Evolutionary conservation across 306 rosid genomes (phyloP), one percentile per base, ranked within the genome.

Genomic region (Trichosanthes cucumerina): DNA sequence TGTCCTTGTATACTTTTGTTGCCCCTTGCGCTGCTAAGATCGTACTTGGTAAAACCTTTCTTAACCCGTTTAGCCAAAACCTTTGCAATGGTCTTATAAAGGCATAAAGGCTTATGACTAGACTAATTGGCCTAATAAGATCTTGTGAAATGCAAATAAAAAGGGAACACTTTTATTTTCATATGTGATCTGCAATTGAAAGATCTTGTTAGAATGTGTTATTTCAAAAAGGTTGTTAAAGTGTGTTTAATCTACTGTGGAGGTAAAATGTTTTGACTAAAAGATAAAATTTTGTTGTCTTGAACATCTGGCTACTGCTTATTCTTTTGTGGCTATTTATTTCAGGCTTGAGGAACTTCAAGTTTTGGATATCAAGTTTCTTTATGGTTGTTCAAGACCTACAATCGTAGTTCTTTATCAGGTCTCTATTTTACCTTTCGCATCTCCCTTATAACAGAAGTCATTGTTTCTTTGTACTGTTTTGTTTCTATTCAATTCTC

Each of bases 261-360:
- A 28, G 13, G 24, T 13, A 68, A 68, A 69, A 13, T 71, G 58
- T 21, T 71, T 44, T 44, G 11, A 6, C 57, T 71, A 46, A 21
- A 66, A 72, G 43, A 14, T 72, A 26, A 72, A 9, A 5, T 72
- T 72, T 72, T 24, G 24, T 26, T 14, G 77, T 52, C 43, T 73
- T 33, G 62, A 74, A 31, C 47, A 52, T 74, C 43, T 52, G 78
- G 46, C 44, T 18, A 10, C 65, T 16, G 44, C 46, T 47, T 79
- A 34, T 31, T 65, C 52, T 34, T 65, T 63, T 50, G 69, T 72
- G 83, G 44, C 65, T 21, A 77, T 63, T 81, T 65, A 80, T 87
- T 89, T 87, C 93, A 95, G 99, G 92, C 99, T 95, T 31, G 99
- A 95, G 87, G 99, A 95, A 84, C 99, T 92, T 77, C 99, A 92